phyloP scores from a whole-genome alignment of 352 stramenopile genomes.

The Thraustochytrium sp. region DNA sequence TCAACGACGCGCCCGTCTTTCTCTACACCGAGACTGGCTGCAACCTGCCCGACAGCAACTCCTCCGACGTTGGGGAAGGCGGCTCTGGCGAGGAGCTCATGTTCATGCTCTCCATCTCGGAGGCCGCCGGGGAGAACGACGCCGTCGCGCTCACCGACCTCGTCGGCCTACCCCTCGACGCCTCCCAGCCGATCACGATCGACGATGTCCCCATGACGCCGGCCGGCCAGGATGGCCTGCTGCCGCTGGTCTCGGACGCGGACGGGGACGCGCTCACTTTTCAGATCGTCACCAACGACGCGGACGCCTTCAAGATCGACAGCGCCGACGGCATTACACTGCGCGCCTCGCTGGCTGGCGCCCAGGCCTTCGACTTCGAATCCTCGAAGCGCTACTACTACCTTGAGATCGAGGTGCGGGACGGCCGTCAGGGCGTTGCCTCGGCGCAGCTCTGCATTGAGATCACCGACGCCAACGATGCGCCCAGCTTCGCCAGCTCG shows the following conservation, averaged over 20 bases:
- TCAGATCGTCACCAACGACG: slow-evolving; percentile 34
- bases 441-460: background rate
- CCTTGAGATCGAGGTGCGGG: slow-evolving; percentile 37
- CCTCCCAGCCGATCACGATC: too few species aligned
- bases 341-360: background rate
- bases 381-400: slow-evolving; percentile 41
- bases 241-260: background rate
- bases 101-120: background rate
- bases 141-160: background rate
- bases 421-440: background rate
- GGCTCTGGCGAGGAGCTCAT: background rate
- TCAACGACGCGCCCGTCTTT: slow-evolving; percentile 39
- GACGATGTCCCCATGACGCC: background rate
- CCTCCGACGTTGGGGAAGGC: too few species aligned
- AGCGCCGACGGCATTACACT: slow-evolving; percentile 1
- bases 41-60: too few species aligned
- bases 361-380: slow-evolving; percentile 41
- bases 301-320: slow-evolving; percentile 41
- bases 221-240: background rate
- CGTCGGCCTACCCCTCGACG: too few species aligned
- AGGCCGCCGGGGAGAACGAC: background rate
- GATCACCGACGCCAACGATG: slow-evolving; percentile 3
- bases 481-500: background rate
- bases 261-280: slow-evolving; percentile 24
- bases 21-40: background rate